phyloP scores from a whole-genome alignment of 140 eudicot species.

The Artemisia princeps region DNA sequence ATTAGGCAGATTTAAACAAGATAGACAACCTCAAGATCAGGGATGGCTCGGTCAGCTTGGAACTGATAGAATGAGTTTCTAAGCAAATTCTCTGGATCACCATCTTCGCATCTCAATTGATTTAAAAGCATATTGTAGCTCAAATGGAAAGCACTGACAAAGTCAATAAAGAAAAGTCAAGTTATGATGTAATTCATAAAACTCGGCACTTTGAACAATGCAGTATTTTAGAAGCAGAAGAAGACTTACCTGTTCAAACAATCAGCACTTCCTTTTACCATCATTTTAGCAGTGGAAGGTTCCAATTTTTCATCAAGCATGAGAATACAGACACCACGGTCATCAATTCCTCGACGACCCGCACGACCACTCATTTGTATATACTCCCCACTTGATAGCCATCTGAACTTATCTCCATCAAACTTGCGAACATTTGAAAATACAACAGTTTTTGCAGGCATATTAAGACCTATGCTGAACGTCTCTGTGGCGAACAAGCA shows the following conservation, averaged over 20 bases:
- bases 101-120: constrained; percentile 86
- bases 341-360: constrained; percentile 98
- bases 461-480: constrained; percentile 94
- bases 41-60: constrained; percentile 89
- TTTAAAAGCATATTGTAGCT: constrained; percentile 98
- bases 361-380: constrained; percentile 99
- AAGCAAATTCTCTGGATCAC: constrained; percentile 87
- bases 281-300: constrained; percentile 91
- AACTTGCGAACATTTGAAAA: constrained; percentile 95
- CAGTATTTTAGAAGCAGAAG: constrained; percentile 1
- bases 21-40: constrained; percentile 79
- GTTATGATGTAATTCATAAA: neutral
- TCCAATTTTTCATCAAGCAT: constrained; percentile 97
- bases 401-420: constrained; percentile 98
- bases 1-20: neutral
- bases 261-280: constrained; percentile 98
- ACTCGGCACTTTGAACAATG: constrained; percentile 8
- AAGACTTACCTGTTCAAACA: constrained; percentile 72
- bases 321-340: constrained; percentile 92
- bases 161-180: constrained; percentile 15
- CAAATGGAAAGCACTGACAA: constrained; percentile 80
- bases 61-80: constrained; percentile 93
- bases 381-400: constrained; percentile 96
- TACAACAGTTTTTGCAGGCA: constrained; percentile 99
- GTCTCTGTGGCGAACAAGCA: constrained; percentile 99